Evolutionary conservation across 1,284 basidiomycete species (phyloP).

Genomic region (Grifola frondosa): DNA sequence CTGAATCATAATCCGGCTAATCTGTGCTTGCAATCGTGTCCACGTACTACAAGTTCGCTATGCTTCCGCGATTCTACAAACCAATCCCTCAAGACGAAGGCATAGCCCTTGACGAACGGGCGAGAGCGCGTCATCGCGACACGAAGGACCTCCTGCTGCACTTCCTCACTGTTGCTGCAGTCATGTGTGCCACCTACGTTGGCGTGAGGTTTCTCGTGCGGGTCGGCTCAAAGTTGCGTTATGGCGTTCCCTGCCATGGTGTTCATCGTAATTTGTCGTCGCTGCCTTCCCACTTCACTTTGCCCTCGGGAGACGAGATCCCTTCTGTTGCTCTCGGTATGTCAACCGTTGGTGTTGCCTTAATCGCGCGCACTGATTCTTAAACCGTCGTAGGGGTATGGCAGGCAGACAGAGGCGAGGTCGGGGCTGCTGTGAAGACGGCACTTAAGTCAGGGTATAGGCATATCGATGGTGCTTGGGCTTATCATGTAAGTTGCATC

Average conservation of each 20-base stretch:
- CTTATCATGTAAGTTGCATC: conserved; percentile 47
- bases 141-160: conserved; percentile 22
- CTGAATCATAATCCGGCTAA: no score
- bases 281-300: conserved; percentile 49
- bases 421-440: conserved; percentile 59
- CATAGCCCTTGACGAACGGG: conserved; percentile 8
- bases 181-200: conserved; percentile 25
- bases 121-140: neutral
- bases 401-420: conserved; percentile 54
- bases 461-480: conserved; percentile 78
- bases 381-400: conserved; percentile 63
- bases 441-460: conserved; percentile 63
- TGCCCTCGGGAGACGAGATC: conserved; percentile 62
- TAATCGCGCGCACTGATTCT: no score
- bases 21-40: no score
- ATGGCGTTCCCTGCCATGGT: conserved; percentile 13
- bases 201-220: conserved; percentile 13
- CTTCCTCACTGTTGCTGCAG: conserved; percentile 18
- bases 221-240: conserved; percentile 6
- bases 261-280: conserved; percentile 23
- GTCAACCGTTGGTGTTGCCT: conserved; percentile 24
- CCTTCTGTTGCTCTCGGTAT: conserved; percentile 61
- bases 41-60: no score
- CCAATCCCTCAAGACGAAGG: conserved; percentile 9
- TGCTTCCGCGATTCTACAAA: conserved; percentile 12